Evolutionary conservation across 2,329 filamentous ascomycete species (phyloP).

Genomic region (Amphichorda felina): DNA sequence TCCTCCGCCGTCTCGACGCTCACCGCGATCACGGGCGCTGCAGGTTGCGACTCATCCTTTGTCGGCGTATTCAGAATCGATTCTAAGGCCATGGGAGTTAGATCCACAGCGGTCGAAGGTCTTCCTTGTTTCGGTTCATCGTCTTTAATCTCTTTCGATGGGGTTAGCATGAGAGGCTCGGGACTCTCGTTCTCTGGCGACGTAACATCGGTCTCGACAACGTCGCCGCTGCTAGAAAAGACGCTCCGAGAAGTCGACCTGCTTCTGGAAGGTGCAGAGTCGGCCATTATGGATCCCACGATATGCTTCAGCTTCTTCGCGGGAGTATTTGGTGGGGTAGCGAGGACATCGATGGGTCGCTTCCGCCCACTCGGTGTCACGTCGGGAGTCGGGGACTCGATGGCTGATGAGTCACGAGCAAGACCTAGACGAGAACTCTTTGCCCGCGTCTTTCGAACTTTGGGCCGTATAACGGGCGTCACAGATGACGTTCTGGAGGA

Average conservation of each 20-base stretch:
- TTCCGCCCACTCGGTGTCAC: slow-evolving; percentile 20
- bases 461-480: slow-evolving; percentile 41
- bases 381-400: slow-evolving; percentile 14
- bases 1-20: slow-evolving; percentile 14
- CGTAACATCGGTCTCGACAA: slow-evolving; percentile 30
- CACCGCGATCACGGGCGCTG: slow-evolving; percentile 8
- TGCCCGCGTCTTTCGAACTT: slow-evolving; percentile 27
- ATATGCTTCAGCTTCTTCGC: slow-evolving; percentile 33
- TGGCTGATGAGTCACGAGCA: slow-evolving; percentile 19
- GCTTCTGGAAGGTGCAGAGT: slow-evolving; percentile 9
- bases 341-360: slow-evolving; percentile 28
- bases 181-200: slow-evolving; percentile 37
- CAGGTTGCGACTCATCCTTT: slow-evolving; percentile 6
- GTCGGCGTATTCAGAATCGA: slow-evolving; percentile 18
- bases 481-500: slow-evolving; percentile 46
- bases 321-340: slow-evolving; percentile 43
- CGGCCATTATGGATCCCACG: slow-evolving; percentile 15
- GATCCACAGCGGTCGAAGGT: slow-evolving; percentile 2
- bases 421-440: slow-evolving; percentile 19
- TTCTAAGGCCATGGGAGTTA: slow-evolving; percentile 18
- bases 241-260: slow-evolving; percentile 7
- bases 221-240: slow-evolving; percentile 14
- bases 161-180: slow-evolving; percentile 19
- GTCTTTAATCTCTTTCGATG: slow-evolving; percentile 7
- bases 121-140: not conserved